Evolutionary conservation across 1,284 basidiomycete species (phyloP).

Genomic region (Ceraceosorus guamensis): DNA sequence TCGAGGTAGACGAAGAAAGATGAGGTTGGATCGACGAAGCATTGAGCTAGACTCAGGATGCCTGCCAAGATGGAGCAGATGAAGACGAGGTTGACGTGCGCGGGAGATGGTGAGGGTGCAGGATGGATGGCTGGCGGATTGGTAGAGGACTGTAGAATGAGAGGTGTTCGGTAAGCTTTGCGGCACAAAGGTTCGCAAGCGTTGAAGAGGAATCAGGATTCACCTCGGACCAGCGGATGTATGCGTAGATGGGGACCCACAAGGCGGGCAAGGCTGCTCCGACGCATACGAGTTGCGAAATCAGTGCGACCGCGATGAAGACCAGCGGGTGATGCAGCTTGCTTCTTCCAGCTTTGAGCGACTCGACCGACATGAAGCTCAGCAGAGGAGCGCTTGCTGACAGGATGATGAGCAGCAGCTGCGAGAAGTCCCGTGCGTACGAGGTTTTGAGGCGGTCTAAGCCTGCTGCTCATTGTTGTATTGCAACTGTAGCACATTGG

Average conservation of each 20-base stretch:
- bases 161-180: too few relatives aligned
- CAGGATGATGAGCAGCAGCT: slow-evolving; percentile 1
- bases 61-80: not conserved
- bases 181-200: too few relatives aligned
- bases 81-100: not conserved
- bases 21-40: too few relatives aligned
- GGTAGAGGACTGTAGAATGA: too few relatives aligned
- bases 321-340: not conserved
- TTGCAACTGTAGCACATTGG: not conserved
- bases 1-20: not conserved
- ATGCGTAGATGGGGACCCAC: slow-evolving; percentile 3
- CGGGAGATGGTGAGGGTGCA: not conserved
- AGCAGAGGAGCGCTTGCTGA: not conserved
- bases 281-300: slow-evolving; percentile 4
- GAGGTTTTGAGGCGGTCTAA: too few relatives aligned
- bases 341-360: slow-evolving; percentile 1
- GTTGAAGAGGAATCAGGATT: too few relatives aligned
- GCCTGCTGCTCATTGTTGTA: too few relatives aligned
- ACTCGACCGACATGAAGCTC: slow-evolving; percentile 1
- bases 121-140: not conserved
- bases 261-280: slow-evolving; percentile 1
- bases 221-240: slow-evolving; percentile 4
- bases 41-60: too few relatives aligned
- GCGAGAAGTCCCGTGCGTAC: not conserved
- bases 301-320: not conserved